phyloP scores from a whole-genome alignment of 306 rosid species.

The Quercus agrifolia region DNA sequence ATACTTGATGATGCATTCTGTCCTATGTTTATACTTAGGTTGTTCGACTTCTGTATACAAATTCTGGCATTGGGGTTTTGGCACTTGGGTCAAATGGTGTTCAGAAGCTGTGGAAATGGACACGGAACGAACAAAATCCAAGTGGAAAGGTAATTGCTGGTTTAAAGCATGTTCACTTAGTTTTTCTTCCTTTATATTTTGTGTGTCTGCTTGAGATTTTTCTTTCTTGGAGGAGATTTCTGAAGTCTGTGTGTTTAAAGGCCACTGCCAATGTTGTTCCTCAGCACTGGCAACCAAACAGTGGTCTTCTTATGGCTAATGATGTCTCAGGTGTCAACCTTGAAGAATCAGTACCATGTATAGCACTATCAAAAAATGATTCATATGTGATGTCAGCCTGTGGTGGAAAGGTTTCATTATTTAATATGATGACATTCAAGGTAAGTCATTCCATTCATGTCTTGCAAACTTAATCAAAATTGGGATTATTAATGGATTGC shows the following conservation, averaged over 20 bases:
- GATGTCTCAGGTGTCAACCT: constrained; percentile 79
- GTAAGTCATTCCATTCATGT: constrained; percentile 26
- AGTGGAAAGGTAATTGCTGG: constrained; percentile 58
- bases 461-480: constrained; percentile 6
- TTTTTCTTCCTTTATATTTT: constrained; percentile 5
- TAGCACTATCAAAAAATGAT: constrained; percentile 84
- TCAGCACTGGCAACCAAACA: constrained; percentile 80
- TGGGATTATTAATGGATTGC: constrained; percentile 18
- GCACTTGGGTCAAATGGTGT: constrained; percentile 88
- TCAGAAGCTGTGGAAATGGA: constrained; percentile 91
- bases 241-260: constrained; percentile 46
- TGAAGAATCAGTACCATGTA: constrained; percentile 83
- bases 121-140: constrained; percentile 65
- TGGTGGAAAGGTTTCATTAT: constrained; percentile 82
- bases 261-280: constrained; percentile 86
- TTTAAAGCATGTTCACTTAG: neutral
- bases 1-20: constrained; percentile 11
- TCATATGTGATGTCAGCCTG: constrained; percentile 85
- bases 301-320: constrained; percentile 85
- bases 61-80: constrained; percentile 74
- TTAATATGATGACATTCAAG: constrained; percentile 84
- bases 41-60: constrained; percentile 70
- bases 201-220: neutral
- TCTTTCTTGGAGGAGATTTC: constrained; percentile 22
- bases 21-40: constrained; percentile 41